Evolutionary conservation across 2,329 filamentous ascomycete species (phyloP).

Genomic region (Clarireedia hainanense): DNA sequence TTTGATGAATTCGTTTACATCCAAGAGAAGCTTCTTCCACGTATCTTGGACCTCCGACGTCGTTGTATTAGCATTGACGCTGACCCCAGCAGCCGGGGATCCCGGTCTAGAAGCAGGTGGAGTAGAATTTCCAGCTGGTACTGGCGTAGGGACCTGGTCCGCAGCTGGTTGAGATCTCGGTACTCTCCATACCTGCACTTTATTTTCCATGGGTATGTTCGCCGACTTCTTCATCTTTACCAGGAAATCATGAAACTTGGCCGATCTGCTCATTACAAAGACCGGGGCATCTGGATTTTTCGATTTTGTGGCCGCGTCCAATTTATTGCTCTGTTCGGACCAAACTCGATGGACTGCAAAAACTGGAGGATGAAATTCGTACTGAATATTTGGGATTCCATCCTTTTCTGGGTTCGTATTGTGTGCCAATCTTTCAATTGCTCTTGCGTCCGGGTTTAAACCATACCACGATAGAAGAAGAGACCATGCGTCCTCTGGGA

Average conservation of each 20-base stretch:
- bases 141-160: slow-evolving; percentile 30
- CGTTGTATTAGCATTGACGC: background rate
- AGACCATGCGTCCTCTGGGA: slow-evolving; percentile 76
- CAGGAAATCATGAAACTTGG: slow-evolving; percentile 67
- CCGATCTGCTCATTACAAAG: slow-evolving; percentile 63
- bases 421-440: slow-evolving; percentile 70
- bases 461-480: slow-evolving; percentile 78
- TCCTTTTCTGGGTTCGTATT: slow-evolving; percentile 57
- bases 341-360: slow-evolving; percentile 79
- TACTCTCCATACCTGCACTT: slow-evolving; percentile 54
- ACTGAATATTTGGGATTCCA: slow-evolving; percentile 60
- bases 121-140: slow-evolving; percentile 34
- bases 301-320: slow-evolving; percentile 53
- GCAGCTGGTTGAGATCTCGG: slow-evolving; percentile 23
- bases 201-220: slow-evolving; percentile 60
- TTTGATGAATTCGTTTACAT: slow-evolving; percentile 51
- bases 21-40: slow-evolving; percentile 38
- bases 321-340: slow-evolving; percentile 48
- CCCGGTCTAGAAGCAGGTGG: slow-evolving; percentile 27
- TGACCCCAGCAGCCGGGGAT: slow-evolving; percentile 16
- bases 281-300: slow-evolving; percentile 53
- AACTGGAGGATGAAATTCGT: slow-evolving; percentile 77
- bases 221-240: slow-evolving; percentile 62
- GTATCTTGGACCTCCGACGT: slow-evolving; percentile 26
- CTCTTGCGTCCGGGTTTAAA: slow-evolving; percentile 56